These are phyloP conservation scores for Coelastrella sp. DNA, from an alignment of 139 green algal species.

Conservation along the genomic window DNA sequence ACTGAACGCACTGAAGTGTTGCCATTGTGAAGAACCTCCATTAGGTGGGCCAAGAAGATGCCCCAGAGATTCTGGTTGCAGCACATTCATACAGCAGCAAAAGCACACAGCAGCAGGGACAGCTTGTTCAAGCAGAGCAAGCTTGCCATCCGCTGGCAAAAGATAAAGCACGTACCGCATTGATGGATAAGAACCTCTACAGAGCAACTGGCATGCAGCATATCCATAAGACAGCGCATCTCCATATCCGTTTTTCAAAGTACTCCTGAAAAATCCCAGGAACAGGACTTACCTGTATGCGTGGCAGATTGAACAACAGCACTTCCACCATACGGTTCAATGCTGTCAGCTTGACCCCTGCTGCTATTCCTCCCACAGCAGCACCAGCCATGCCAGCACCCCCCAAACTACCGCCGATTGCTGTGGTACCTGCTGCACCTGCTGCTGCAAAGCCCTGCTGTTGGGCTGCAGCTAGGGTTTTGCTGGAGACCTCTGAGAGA, in stretches of 20 bases:
- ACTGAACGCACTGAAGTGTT: constrained; percentile 60
- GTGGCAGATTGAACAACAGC: constrained; percentile 72
- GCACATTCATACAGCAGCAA: neutral
- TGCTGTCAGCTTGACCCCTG: neutral
- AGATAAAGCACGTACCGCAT: too few species aligned
- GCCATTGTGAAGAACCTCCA: constrained; percentile 73
- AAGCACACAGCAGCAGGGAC: neutral
- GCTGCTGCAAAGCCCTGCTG: neutral
- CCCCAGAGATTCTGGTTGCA: constrained; percentile 80
- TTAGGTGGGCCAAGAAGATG: constrained; percentile 82
- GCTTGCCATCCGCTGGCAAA: too few species aligned
- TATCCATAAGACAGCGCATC: too few species aligned
- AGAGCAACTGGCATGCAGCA: neutral
- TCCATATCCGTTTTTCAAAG: too few species aligned
- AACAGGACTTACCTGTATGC: constrained; percentile 51
- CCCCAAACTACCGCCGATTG: neutral
- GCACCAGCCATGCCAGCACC: neutral
- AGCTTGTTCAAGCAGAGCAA: too few species aligned
- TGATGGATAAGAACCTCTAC: too few species aligned
- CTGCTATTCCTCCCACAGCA: neutral
- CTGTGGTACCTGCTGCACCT: neutral
- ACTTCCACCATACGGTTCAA: constrained; percentile 60
- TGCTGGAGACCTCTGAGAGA: constrained; percentile 55
- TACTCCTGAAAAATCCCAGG: too few species aligned
- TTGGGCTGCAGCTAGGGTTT: constrained; percentile 23